phyloP scores from a whole-genome alignment of 257 asterid genomes.

The Solanum pimpinellifolium region DNA sequence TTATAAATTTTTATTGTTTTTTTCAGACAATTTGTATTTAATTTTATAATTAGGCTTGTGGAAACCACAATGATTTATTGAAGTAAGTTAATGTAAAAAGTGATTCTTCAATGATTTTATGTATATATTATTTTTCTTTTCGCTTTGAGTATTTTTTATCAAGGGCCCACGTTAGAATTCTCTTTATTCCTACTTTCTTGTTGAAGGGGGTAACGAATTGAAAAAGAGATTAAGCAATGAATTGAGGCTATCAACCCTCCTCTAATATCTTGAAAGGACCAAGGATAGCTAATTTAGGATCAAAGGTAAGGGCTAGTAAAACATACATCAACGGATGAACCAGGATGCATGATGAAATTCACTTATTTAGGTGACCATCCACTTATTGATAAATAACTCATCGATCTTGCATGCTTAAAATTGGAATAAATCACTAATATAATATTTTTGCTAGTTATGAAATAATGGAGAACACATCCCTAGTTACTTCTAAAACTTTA shows the following conservation, averaged over 20 bases:
- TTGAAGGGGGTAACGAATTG: not conserved
- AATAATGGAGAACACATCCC: not conserved
- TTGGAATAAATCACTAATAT: not conserved
- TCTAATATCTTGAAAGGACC: not conserved
- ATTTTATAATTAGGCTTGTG: not conserved
- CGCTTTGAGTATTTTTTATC: not conserved
- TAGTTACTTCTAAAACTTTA: not conserved
- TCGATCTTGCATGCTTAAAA: not conserved
- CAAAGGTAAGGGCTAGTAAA: not conserved
- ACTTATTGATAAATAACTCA: not conserved
- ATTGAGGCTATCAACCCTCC: not conserved
- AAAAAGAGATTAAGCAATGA: not conserved
- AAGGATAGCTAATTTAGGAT: no score
- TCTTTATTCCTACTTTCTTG: not conserved
- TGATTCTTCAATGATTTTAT: not conserved
- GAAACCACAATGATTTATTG: not conserved
- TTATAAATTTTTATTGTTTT: not conserved
- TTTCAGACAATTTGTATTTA: not conserved
- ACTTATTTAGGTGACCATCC: not conserved
- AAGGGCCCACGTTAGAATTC: not conserved
- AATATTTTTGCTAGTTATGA: not conserved
- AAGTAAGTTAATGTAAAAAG: not conserved
- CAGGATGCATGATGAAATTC: not conserved
- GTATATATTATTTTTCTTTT: not conserved
- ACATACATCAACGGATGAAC: not conserved